Percentiles rank a stretch among this genome's conserved stretches.
phyloP scores from a whole-genome alignment of 139 green algal species.

The Parachlorella kessleri region DNA sequence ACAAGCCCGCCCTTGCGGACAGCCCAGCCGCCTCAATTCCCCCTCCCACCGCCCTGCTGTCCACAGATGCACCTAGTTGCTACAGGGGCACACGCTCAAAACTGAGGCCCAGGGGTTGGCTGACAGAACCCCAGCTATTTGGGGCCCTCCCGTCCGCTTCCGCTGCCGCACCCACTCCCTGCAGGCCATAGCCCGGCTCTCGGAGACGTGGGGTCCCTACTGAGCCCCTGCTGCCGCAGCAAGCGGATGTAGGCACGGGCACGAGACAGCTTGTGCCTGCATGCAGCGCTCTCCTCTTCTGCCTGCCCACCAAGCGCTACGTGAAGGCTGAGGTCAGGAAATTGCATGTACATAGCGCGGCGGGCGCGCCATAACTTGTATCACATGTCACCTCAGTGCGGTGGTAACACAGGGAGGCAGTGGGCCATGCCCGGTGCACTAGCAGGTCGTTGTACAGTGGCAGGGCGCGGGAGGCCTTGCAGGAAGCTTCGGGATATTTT shows the following conservation, averaged over 20 bases:
- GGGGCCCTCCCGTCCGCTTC: not conserved
- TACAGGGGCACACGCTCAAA: conserved; percentile 56
- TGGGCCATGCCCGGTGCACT: not conserved
- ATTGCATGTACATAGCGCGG: not conserved
- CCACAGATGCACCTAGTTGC: conserved; percentile 34
- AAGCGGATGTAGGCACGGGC: conserved; percentile 12
- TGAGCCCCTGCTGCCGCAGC: conserved; percentile 10
- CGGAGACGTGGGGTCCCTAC: conserved; percentile 13
- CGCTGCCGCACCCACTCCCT: no score
- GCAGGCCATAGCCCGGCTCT: not conserved
- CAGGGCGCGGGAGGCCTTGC: not conserved
- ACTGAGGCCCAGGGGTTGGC: conserved; percentile 57
- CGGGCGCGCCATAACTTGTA: not conserved
- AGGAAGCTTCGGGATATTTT: not conserved
- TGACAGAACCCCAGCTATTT: not conserved
- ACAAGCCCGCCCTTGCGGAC: no score
- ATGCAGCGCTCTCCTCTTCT: no score
- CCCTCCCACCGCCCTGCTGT: not conserved
- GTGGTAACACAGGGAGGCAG: no score
- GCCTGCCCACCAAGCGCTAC: no score
- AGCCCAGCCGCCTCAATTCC: not conserved
- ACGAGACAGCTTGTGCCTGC: not conserved
- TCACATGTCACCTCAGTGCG: not conserved
- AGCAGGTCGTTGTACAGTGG: not conserved
- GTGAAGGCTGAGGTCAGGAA: not conserved